phyloP scores from a whole-genome alignment of 73 alveolate species.

The Paramecium caudatum region DNA sequence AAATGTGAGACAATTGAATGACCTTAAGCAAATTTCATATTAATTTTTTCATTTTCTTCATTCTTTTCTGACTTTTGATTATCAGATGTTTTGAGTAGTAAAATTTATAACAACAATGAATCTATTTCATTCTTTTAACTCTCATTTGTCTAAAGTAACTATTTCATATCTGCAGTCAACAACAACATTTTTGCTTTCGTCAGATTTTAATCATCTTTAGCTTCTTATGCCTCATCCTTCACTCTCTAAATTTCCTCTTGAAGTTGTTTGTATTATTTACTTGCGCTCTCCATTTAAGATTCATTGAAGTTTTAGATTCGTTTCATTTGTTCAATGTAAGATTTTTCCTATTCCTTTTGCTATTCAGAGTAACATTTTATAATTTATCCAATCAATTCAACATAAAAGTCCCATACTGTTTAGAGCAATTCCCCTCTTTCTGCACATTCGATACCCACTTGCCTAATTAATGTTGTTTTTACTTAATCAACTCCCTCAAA shows the following conservation, averaged over 20 bases:
- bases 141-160: slow-evolving; percentile 22
- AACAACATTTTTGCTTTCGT: slow-evolving; percentile 31
- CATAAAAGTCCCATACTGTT: slow-evolving; percentile 58
- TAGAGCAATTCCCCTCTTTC: slow-evolving; percentile 61
- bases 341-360: slow-evolving; percentile 2
- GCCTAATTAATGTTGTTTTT: background rate
- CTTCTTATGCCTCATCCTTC: background rate
- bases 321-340: slow-evolving; percentile 2
- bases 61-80: background rate
- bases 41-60: slow-evolving; percentile 8
- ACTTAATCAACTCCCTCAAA: slow-evolving; percentile 46
- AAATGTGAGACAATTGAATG: slow-evolving; percentile 52
- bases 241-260: background rate
- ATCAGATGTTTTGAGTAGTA: slow-evolving; percentile 37
- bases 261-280: background rate
- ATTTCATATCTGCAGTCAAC: slow-evolving; percentile 34
- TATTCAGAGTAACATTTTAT: background rate
- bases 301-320: slow-evolving; percentile 14
- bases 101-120: background rate
- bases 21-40: background rate
- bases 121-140: slow-evolving; percentile 26
- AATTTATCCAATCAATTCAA: slow-evolving; percentile 46
- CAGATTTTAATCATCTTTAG: slow-evolving; percentile 11
- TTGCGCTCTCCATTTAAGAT: background rate
- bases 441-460: slow-evolving; percentile 59